Base-by-base conservation (phyloP, 2,329 filamentous ascomycete genomes). In the Apiospora arundinis region DNA sequence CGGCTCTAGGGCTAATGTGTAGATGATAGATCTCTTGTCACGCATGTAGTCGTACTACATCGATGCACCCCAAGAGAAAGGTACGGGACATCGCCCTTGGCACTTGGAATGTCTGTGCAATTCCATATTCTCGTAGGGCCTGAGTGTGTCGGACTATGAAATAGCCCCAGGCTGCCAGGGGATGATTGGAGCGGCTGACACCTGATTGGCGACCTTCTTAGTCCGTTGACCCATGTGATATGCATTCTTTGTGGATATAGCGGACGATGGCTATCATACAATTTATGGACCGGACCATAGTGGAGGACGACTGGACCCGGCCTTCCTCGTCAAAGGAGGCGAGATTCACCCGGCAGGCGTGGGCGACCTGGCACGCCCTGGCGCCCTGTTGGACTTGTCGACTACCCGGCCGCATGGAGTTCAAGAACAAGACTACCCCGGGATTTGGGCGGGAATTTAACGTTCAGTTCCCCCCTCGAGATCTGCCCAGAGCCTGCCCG, bases 371-470 rank as follows among this genome's bases (percentile, higher is more conserved):
- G 32, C 32, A 21, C 32, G 32, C 2, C 9, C 4, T n/a, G 32
- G 32, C 32, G 32, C 8, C 9, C 4, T n/a, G 18, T 28, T 18
- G 25, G 52, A 40, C 32, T 40, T 63, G 56, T 63, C 32, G 32
- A 40, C 32, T 63, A n/a, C 32, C 56, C 56, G 32, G 56, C 56
- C 56, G 52, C 56, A n/a, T 63, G 32, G 56, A 63, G 32, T 40
- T 63, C 56, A 63, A 63, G 56, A 37, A 40, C 18, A 63, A 40
- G 56, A 40, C 8, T 63, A 40, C 56, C 56, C 56, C 56, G 32
- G 56, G 18, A 63, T 63, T 63, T 63, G 37, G 56, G 32, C 32
- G 18, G 18, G 32, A 40, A 63, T 63, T 63, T 23, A 63, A n/a
- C 56, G 56, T 18, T n/a, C 56, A 63, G 18, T n/a, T 63, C 40